Conservation (phyloP, 345 rosid genomes). For the Eucalyptus tenuipes region DNA sequence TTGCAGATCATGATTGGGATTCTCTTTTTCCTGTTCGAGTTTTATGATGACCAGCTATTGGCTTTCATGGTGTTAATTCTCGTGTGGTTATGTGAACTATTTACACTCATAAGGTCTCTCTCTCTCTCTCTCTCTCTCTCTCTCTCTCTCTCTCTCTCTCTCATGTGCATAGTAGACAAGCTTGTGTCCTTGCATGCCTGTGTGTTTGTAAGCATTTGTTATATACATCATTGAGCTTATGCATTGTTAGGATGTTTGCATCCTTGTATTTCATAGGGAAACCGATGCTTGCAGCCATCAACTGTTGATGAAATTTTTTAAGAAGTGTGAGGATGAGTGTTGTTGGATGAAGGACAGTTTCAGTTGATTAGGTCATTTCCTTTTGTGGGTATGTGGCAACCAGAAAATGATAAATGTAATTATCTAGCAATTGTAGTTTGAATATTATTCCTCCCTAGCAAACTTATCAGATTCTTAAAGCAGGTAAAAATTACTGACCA, state of each 20-base stretch:
- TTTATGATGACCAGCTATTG: conserved; percentile 94
- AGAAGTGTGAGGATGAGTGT: not conserved
- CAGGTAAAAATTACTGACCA: not conserved
- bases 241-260: not conserved
- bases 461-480: not conserved
- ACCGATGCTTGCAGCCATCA: not conserved
- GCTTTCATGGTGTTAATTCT: conserved; percentile 98
- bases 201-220: not conserved
- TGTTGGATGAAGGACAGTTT: not conserved
- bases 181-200: not conserved
- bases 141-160: not conserved
- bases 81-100: conserved; percentile 96
- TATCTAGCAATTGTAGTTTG: not conserved
- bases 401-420: not conserved
- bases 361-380: not conserved
- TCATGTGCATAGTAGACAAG: not conserved
- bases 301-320: not conserved
- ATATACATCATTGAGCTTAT: not conserved
- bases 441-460: not conserved
- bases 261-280: not conserved
- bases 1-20: conserved; percentile 99
- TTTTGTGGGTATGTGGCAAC: not conserved
- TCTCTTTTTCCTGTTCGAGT: conserved; percentile 91
- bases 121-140: not conserved
- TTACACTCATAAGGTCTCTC: conserved; percentile 82